Evolutionary conservation across 345 rosid species (phyloP).

Genomic region (Eutrema heterophyllum): DNA sequence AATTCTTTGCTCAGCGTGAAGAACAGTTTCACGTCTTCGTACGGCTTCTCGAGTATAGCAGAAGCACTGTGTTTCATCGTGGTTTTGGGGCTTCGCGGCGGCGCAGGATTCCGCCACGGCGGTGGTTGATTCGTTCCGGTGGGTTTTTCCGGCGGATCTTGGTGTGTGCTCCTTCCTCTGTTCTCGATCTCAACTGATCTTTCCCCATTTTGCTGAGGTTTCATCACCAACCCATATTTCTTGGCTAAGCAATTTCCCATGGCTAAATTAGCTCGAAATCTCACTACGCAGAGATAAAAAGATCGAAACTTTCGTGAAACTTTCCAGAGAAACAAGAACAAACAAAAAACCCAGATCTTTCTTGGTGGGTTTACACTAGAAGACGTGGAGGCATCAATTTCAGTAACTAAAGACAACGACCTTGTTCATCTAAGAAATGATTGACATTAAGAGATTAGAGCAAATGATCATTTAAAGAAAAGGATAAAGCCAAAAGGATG

Average conservation of each 20-base stretch:
- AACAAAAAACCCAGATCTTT: neutral
- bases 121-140: conserved; percentile 14
- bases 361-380: neutral
- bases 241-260: conserved; percentile 57
- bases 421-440: neutral
- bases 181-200: conserved; percentile 25
- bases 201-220: conserved; percentile 26
- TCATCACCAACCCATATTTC: conserved; percentile 13
- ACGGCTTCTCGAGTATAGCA: conserved; percentile 63
- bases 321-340: neutral
- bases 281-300: neutral
- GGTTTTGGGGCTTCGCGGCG: conserved; percentile 25
- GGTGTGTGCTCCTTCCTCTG: conserved; percentile 27
- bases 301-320: neutral
- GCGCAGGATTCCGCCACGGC: conserved; percentile 27
- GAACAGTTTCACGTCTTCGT: conserved; percentile 53
- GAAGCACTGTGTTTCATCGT: conserved; percentile 16
- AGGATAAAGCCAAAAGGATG: neutral
- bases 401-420: neutral
- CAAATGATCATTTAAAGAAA: neutral
- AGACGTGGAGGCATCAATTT: neutral
- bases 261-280: neutral
- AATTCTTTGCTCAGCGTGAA: conserved; percentile 60
- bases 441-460: neutral
- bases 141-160: conserved; percentile 25